These are phyloP conservation scores for Globisporangium takayamanum DNA, from an alignment of 352 stramenopile genomes.

Conservation along the genomic window DNA sequence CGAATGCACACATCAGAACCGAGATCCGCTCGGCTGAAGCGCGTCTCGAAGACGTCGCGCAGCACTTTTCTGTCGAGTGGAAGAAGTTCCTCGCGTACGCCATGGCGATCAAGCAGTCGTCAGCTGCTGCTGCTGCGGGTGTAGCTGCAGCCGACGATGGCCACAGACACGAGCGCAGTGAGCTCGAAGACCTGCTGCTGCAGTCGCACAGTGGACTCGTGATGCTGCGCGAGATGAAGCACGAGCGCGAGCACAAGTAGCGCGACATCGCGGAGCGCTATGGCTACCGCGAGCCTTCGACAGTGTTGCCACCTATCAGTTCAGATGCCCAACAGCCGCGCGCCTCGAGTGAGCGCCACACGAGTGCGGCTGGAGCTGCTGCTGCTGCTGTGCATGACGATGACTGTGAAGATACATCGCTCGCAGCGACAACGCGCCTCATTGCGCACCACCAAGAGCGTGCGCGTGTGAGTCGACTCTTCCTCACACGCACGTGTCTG, in stretches of 20 bases:
- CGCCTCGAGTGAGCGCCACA: neutral
- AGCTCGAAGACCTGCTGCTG: conserved; percentile 40
- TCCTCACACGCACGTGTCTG: conserved; percentile 5
- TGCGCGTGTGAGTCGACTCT: conserved; percentile 2
- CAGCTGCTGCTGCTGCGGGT: neutral
- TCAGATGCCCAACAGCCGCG: too few species aligned
- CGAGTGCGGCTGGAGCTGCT: neutral
- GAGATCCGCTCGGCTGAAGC: conserved; percentile 32
- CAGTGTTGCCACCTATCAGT: neutral
- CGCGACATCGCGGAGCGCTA: conserved; percentile 22
- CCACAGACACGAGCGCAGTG: conserved; percentile 5
- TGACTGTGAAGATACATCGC: neutral
- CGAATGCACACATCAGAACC: conserved; percentile 13
- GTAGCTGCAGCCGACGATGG: neutral
- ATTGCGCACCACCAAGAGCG: conserved; percentile 2
- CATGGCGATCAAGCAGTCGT: conserved; percentile 34
- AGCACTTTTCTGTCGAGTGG: conserved; percentile 61
- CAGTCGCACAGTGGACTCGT: conserved; percentile 43
- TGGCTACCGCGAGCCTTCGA: conserved; percentile 10
- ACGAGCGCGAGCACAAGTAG: conserved; percentile 30
- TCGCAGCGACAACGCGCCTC: conserved; percentile 3
- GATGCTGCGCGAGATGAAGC: conserved; percentile 40
- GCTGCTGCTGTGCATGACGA: too few species aligned
- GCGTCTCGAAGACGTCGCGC: conserved; percentile 26
- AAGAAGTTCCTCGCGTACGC: conserved; percentile 46